Evolutionary conservation across 345 rosid genomes (phyloP).

Genomic region (Sapria himalayana): DNA sequence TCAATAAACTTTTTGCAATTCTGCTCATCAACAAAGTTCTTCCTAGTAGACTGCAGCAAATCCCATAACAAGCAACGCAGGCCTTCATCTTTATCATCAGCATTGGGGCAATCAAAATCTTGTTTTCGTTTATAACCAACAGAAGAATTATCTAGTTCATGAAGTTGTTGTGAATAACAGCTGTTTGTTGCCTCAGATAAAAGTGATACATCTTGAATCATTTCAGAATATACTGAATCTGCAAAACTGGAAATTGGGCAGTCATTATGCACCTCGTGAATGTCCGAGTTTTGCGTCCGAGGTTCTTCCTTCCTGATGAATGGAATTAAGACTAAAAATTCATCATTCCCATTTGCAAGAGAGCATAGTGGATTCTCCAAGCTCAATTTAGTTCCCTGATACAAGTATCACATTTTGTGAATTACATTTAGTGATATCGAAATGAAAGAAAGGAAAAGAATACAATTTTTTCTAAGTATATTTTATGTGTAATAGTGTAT

Average conservation of each 20-base stretch:
- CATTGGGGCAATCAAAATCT: background rate
- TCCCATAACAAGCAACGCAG: slow-evolving; percentile 24
- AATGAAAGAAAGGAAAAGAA: too few relatives aligned
- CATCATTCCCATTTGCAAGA: slow-evolving; percentile 19
- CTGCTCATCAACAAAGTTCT: slow-evolving; percentile 24
- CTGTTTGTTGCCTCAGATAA: slow-evolving; percentile 11
- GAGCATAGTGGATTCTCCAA: slow-evolving; percentile 17
- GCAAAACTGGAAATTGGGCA: slow-evolving; percentile 22
- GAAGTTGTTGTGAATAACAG: too few relatives aligned
- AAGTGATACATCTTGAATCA: slow-evolving; percentile 29
- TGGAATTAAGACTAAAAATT: slow-evolving; percentile 50
- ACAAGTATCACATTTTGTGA: too few relatives aligned
- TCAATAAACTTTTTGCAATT: slow-evolving; percentile 35
- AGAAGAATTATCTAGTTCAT: too few relatives aligned
- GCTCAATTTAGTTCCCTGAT: slow-evolving; percentile 46
- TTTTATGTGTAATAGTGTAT: too few relatives aligned
- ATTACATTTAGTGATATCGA: too few relatives aligned
- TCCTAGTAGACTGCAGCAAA: slow-evolving; percentile 20
- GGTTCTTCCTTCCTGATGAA: slow-evolving; percentile 36
- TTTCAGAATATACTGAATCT: slow-evolving; percentile 34
- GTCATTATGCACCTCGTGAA: slow-evolving; percentile 8
- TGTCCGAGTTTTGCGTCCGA: slow-evolving; percentile 15
- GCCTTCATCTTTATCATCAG: slow-evolving; percentile 8
- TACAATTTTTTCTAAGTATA: too few relatives aligned
- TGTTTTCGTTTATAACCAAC: background rate